These are phyloP conservation scores for Fragilaria radians DNA, from an alignment of 108 stramenopile species.

Conservation along the genomic window DNA sequence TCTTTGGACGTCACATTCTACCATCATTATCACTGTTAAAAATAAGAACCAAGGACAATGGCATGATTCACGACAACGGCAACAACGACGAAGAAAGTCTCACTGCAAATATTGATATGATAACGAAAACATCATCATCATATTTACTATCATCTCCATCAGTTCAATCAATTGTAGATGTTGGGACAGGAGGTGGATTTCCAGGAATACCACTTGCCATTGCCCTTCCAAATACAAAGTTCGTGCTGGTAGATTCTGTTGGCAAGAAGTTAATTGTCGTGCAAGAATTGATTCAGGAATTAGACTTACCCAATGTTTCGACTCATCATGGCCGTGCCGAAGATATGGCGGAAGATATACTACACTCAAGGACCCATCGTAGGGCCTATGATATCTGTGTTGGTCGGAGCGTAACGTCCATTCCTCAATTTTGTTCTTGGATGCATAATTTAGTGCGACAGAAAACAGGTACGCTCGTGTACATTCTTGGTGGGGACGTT, in stretches of 20 bases:
- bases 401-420: slow-evolving; percentile 70
- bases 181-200: slow-evolving; percentile 67
- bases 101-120: neutral
- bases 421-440: slow-evolving; percentile 75
- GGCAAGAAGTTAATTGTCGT: slow-evolving; percentile 78
- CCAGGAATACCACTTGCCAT: slow-evolving; percentile 88
- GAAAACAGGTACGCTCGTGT: slow-evolving; percentile 48
- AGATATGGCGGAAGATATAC: slow-evolving; percentile 21
- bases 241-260: slow-evolving; percentile 73
- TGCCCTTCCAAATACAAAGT: slow-evolving; percentile 49
- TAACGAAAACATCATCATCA: neutral
- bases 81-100: neutral
- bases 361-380: slow-evolving; percentile 12
- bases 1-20: slow-evolving; percentile 74
- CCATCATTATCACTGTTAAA: slow-evolving; percentile 63
- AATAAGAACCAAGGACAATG: slow-evolving; percentile 12
- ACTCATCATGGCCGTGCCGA: slow-evolving; percentile 73
- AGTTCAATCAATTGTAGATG: neutral
- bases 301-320: slow-evolving; percentile 60
- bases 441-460: slow-evolving; percentile 47
- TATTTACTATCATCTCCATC: neutral
- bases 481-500: slow-evolving; percentile 79
- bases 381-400: slow-evolving; percentile 51
- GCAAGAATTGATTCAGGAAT: slow-evolving; percentile 59
- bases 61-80: neutral